Conservation (phyloP, 2,329 filamentous ascomycete genomes). For the Kalmusia sp. region DNA sequence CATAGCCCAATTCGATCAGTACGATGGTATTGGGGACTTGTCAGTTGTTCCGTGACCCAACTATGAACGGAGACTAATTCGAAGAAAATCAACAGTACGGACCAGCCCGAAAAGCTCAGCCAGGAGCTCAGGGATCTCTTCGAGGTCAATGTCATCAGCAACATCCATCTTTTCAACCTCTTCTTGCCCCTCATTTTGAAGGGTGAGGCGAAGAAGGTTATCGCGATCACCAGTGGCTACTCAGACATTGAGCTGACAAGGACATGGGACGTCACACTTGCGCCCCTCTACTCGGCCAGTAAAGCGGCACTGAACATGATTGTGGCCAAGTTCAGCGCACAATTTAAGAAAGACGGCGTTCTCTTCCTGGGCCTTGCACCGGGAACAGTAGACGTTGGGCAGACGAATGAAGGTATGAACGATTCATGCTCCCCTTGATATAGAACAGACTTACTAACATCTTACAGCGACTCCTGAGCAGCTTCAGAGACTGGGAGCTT, state of each 20-base stretch:
- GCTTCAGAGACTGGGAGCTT: slow-evolving; percentile 25
- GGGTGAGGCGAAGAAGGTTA: slow-evolving; percentile 61
- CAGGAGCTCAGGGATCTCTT: slow-evolving; percentile 41
- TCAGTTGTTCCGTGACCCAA: slow-evolving; percentile 40
- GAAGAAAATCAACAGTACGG: neutral
- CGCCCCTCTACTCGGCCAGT: slow-evolving; percentile 55
- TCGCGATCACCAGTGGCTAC: slow-evolving; percentile 57
- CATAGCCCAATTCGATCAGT: slow-evolving; percentile 37
- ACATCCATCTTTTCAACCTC: slow-evolving; percentile 61
- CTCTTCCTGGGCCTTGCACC: slow-evolving; percentile 61
- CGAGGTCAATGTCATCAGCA: slow-evolving; percentile 59
- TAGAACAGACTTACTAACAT: slow-evolving; percentile 3
- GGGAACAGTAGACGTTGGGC: slow-evolving; percentile 51
- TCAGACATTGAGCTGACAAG: slow-evolving; percentile 56
- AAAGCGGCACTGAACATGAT: slow-evolving; percentile 63
- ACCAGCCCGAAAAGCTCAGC: neutral
- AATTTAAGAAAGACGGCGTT: slow-evolving; percentile 59
- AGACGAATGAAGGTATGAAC: neutral
- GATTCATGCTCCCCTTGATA: neutral
- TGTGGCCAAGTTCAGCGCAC: slow-evolving; percentile 54
- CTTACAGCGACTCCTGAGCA: slow-evolving; percentile 24
- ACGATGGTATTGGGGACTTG: slow-evolving; percentile 47
- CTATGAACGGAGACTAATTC: slow-evolving; percentile 21
- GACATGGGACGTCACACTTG: slow-evolving; percentile 44
- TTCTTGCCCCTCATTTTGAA: slow-evolving; percentile 62